Conservation (phyloP, 179 eudicot genomes). For the Camellia oleifera region DNA sequence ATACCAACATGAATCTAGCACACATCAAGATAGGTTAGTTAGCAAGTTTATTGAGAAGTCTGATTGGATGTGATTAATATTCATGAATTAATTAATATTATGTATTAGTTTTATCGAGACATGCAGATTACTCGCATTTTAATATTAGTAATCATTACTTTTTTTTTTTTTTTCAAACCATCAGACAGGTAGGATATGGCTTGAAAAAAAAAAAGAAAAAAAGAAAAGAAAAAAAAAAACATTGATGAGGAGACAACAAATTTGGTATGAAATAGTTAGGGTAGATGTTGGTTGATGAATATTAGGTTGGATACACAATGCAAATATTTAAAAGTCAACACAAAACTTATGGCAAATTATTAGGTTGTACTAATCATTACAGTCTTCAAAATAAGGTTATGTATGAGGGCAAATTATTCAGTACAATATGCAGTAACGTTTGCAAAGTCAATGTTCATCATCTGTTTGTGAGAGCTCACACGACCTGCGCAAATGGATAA, state of each 20-base stretch:
- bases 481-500: no score
- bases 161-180: not conserved
- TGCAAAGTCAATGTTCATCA: no score
- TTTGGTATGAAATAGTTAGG: not conserved
- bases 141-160: not conserved
- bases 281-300: not conserved
- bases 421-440: no score
- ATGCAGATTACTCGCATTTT: conserved; percentile 5
- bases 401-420: no score
- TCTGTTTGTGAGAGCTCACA: no score
- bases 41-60: not conserved
- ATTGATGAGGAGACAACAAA: not conserved
- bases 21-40: not conserved
- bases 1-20: not conserved
- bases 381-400: not conserved
- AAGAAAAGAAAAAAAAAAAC: no score
- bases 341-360: no score
- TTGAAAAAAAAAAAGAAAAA: not conserved
- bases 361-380: not conserved
- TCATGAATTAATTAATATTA: not conserved
- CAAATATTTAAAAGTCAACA: not conserved
- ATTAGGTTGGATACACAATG: not conserved
- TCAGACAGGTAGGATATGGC: not conserved
- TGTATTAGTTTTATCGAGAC: not conserved
- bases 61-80: not conserved